Evolutionary conservation across 2,329 filamentous ascomycete species (phyloP), one percentile per base, ranked within the genome.

Genomic region (Karstenula rhodostoma): DNA sequence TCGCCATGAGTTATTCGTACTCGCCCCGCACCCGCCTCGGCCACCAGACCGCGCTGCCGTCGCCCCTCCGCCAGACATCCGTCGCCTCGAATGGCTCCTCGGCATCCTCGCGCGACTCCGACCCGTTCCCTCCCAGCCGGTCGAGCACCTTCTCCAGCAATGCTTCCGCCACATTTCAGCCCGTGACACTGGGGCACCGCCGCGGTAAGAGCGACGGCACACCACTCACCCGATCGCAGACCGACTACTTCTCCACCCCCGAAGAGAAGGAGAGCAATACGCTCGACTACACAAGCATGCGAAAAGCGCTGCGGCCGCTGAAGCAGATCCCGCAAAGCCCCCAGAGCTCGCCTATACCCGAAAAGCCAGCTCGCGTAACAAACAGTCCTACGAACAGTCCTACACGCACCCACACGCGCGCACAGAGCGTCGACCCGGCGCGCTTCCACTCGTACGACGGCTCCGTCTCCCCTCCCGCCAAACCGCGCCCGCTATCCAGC

Each of bases 141-240:
- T 87, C 88, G 42, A 92, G 89, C 76, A 90, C 90, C 50, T 82
- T 90, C 66, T 92, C 90, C 19, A 94, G 92, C 33, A 85, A 87
- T 64, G 85, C 85, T n/a, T 92, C 91, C 35, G 87, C 86, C 74
- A 82, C 82, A 48, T 86, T 87, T 58, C 72, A 71, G 29, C 67
- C 79, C 59, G 75, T 73, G 32, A 73, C 76, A 55, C 67, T 76
- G 52, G 83, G 84, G 51, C 92, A 94, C 73, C 90, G 88, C 77
- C 87, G 92, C 75, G 91, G 91, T 62, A 85, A 89, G 77, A 94
- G 91, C 79, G 91, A 95, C 82, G 86, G 86, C 59, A 84, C 84
- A 61, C 82, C 83, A 46, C 84, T 88, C 72, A 75, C 83, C 67
- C 78, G 82, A 61, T 79, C 84, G 67, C 79, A 79, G 60, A 73